Conservation (phyloP, 2,329 filamentous ascomycete genomes). For the Cercospora brassicicola region DNA sequence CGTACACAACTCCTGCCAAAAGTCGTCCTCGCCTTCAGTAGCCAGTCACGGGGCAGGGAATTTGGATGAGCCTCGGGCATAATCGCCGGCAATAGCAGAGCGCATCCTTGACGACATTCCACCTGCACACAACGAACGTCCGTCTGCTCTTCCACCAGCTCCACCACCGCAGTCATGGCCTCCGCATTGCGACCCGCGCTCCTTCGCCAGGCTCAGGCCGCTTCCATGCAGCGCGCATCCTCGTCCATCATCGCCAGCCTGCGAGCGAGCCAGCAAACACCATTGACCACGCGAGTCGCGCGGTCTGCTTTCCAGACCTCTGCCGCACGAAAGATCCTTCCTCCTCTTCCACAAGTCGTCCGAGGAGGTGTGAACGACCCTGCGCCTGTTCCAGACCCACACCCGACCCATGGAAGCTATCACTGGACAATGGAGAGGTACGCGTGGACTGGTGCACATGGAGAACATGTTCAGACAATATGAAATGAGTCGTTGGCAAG, state of each 20-base stretch:
- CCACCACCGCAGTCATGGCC: slow-evolving; percentile 49
- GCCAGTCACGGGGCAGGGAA: slow-evolving; percentile 8
- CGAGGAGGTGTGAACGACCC: slow-evolving; percentile 75
- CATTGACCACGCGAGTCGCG: slow-evolving; percentile 45
- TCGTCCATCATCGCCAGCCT: slow-evolving; percentile 39
- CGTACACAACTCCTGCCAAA: too few species aligned
- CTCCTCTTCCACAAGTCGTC: slow-evolving; percentile 67
- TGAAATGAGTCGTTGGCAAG: slow-evolving; percentile 1
- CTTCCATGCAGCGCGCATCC: slow-evolving; percentile 44
- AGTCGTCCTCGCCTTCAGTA: slow-evolving; percentile 5
- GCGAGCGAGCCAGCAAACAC: slow-evolving; percentile 36
- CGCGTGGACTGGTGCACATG: slow-evolving; percentile 59
- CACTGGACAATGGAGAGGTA: slow-evolving; percentile 94
- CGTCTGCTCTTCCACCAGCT: slow-evolving; percentile 6
- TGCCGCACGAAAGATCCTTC: slow-evolving; percentile 71
- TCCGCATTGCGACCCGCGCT: slow-evolving; percentile 54
- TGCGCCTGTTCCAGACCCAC: slow-evolving; percentile 68
- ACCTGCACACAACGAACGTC: not conserved
- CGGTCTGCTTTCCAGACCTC: slow-evolving; percentile 85
- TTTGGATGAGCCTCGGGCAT: slow-evolving; percentile 11
- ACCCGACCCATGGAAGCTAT: slow-evolving; percentile 85
- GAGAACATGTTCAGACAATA: not conserved
- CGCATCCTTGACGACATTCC: slow-evolving; percentile 15
- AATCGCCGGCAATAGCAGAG: slow-evolving; percentile 7
- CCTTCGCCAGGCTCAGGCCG: slow-evolving; percentile 49